Evolutionary conservation across 805 yeast genomes (phyloP).

Genomic region (Maudiozyma turicensis): DNA sequence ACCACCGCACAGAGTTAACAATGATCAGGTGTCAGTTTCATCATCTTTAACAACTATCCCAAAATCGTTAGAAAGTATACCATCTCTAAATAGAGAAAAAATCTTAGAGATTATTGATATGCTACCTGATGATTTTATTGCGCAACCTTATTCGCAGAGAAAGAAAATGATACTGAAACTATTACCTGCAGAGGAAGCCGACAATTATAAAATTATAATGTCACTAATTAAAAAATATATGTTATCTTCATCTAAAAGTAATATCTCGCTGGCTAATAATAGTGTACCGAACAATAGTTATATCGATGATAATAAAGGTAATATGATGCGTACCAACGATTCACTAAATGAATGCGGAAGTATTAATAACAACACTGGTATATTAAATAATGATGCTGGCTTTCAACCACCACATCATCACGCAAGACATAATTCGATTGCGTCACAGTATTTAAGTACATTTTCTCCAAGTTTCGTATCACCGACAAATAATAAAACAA

Average conservation of each 20-base stretch:
- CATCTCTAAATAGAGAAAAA: slow-evolving; percentile 12
- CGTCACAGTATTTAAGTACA: slow-evolving; percentile 27
- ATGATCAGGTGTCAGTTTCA: not conserved
- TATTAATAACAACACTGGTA: not conserved
- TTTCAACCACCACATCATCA: not conserved
- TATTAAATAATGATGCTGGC: not conserved
- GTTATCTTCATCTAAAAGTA: slow-evolving; percentile 20
- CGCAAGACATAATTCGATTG: slow-evolving; percentile 26
- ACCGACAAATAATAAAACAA: slow-evolving; percentile 3
- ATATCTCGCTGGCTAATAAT: slow-evolving; percentile 11
- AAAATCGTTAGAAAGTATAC: not conserved
- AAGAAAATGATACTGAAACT: slow-evolving; percentile 33
- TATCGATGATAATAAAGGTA: not conserved
- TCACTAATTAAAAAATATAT: slow-evolving; percentile 21
- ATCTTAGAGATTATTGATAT: slow-evolving; percentile 25
- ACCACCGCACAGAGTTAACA: not conserved
- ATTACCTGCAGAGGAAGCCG: slow-evolving; percentile 30
- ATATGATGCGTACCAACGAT: not conserved
- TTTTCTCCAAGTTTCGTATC: slow-evolving; percentile 26
- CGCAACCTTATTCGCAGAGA: slow-evolving; percentile 52
- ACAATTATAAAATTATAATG: slow-evolving; percentile 28
- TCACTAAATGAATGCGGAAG: not conserved
- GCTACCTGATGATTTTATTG: slow-evolving; percentile 44
- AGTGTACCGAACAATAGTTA: not conserved
- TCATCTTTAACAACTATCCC: slow-evolving; percentile 2